Conservation (phyloP, 1,139 yeast genomes). For the Saccharomyces hybrid region DNA sequence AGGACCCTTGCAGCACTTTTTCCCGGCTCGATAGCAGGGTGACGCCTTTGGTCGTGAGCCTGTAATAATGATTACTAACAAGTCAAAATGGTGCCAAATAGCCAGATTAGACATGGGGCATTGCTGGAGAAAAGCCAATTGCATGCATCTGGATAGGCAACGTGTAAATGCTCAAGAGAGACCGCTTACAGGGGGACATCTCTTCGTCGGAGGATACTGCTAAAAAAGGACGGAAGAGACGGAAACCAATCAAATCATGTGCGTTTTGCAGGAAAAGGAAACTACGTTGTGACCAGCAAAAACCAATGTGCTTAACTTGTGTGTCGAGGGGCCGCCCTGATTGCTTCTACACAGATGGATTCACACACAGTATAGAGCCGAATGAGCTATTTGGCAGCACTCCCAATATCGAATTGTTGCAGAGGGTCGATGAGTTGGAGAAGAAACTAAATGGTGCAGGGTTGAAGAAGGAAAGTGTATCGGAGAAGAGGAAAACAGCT, state of each 20-base stretch:
- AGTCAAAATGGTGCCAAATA: not conserved
- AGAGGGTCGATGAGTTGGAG: conserved; percentile 2
- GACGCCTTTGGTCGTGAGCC: not conserved
- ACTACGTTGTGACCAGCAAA: conserved; percentile 27
- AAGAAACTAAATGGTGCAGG: not conserved
- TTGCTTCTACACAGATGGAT: conserved; percentile 22
- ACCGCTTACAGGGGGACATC: not conserved
- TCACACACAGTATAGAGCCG: conserved; percentile 1
- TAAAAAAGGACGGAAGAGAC: conserved; percentile 7
- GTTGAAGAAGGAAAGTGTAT: not conserved
- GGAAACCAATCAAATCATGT: conserved; percentile 28
- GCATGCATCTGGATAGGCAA: not conserved
- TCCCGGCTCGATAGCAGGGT: not conserved
- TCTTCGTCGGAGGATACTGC: not conserved
- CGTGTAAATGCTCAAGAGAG: not conserved
- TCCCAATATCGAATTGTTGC: not conserved
- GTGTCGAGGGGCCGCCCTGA: conserved; percentile 16
- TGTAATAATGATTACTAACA: too few relatives aligned
- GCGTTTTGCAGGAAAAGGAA: conserved; percentile 28
- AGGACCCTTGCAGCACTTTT: not conserved
- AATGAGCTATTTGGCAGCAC: not conserved
- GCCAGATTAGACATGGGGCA: too few relatives aligned
- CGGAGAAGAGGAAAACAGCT: not conserved
- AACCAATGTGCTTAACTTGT: conserved; percentile 26
- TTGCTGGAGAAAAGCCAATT: not conserved